Percentiles rank a stretch among this genome's conserved stretches.
These are phyloP conservation scores for Prunus mira DNA, from an alignment of 306 rosid genomes.

Conservation along the genomic window DNA sequence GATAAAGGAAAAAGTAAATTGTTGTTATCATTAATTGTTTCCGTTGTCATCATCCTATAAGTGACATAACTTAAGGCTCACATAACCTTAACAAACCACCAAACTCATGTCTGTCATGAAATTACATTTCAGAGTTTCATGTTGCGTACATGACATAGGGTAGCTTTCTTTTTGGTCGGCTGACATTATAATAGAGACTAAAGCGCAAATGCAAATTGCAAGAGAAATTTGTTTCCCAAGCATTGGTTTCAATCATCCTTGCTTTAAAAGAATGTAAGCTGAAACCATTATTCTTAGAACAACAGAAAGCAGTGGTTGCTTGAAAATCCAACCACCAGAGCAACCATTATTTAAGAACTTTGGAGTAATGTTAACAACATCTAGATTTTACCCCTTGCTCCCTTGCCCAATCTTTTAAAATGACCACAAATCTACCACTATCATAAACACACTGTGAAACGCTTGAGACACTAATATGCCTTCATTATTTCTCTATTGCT, in stretches of 20 bases:
- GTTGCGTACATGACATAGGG: too few species aligned
- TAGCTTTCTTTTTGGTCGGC: too few species aligned
- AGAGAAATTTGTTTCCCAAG: neutral
- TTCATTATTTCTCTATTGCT: neutral
- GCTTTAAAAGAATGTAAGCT: neutral
- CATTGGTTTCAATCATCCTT: neutral
- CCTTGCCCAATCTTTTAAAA: neutral
- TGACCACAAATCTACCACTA: neutral
- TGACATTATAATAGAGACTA: too few species aligned
- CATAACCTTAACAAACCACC: neutral
- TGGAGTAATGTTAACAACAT: neutral
- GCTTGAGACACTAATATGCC: neutral
- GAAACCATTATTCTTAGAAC: neutral
- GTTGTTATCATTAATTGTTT: neutral
- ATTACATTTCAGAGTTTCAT: neutral
- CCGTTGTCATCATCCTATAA: neutral
- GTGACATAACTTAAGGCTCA: neutral
- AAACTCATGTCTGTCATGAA: neutral
- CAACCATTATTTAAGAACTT: neutral
- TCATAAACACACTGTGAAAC: neutral
- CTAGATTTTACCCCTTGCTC: neutral
- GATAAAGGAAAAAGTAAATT: too few species aligned
- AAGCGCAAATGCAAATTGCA: too few species aligned
- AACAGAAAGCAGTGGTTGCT: neutral
- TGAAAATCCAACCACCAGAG: slow-evolving; percentile 7